A percentile compares a stretch with the other conserved stretches of the same genome.
Conservation (phyloP, 2,329 filamentous ascomycete species). For the Amphichorda felina region DNA sequence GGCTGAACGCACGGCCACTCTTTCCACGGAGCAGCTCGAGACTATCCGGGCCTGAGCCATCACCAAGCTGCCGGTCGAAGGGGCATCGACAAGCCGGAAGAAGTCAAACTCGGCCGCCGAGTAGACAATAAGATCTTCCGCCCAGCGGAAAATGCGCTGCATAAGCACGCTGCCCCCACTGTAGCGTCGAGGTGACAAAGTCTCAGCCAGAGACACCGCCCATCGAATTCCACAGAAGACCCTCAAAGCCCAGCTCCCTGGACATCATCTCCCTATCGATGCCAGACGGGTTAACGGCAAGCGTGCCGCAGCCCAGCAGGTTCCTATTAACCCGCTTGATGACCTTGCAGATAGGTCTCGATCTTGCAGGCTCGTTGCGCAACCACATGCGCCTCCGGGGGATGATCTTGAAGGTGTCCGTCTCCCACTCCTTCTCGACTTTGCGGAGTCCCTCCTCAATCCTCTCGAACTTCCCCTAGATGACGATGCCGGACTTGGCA, state of each 20-base stretch:
- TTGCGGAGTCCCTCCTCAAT: slow-evolving; percentile 60
- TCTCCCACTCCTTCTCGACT: slow-evolving; percentile 41
- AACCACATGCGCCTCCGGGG: slow-evolving; percentile 60
- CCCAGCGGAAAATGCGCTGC: slow-evolving; percentile 69
- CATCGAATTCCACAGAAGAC: slow-evolving; percentile 67
- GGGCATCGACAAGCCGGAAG: slow-evolving; percentile 65
- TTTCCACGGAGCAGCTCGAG: slow-evolving; percentile 15
- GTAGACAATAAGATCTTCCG: slow-evolving; percentile 82
- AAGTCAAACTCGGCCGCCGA: slow-evolving; percentile 66
- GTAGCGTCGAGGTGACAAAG: slow-evolving; percentile 71
- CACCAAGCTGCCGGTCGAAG: slow-evolving; percentile 62
- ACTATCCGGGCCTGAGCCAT: slow-evolving; percentile 50
- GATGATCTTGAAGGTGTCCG: slow-evolving; percentile 35
- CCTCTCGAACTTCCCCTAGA: slow-evolving; percentile 56
- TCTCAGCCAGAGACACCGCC: slow-evolving; percentile 65
- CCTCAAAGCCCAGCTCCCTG: slow-evolving; percentile 69
- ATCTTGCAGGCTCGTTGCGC: slow-evolving; percentile 41
- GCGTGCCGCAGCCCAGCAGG: slow-evolving; percentile 63
- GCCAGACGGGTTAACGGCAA: slow-evolving; percentile 72
- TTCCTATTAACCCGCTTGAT: slow-evolving; percentile 60
- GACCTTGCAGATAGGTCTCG: slow-evolving; percentile 52
- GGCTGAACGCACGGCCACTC: slow-evolving; percentile 11
- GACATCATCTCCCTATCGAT: slow-evolving; percentile 74
- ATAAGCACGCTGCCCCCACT: slow-evolving; percentile 71
- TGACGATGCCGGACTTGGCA: slow-evolving; percentile 61